Evolutionary conservation across 1,139 yeast genomes (phyloP).

Genomic region (Saccharomyces hybrid): DNA sequence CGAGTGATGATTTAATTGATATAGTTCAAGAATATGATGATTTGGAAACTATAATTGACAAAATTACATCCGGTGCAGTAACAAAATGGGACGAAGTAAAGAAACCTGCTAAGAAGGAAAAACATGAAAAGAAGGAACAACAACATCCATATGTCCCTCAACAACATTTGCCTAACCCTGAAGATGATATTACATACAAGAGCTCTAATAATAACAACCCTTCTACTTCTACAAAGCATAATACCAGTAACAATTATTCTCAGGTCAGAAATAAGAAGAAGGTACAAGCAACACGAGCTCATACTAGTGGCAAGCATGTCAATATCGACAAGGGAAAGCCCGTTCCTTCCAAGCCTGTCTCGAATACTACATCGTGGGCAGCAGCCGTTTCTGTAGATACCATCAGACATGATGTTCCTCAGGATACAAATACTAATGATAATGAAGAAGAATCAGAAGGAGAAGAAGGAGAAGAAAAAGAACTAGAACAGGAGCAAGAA

Average conservation of each 20-base stretch:
- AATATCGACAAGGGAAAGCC: constrained; percentile 23
- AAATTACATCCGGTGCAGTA: constrained; percentile 74
- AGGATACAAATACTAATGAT: background rate
- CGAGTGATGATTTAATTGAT: constrained; percentile 69
- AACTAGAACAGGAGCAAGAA: constrained; percentile 1
- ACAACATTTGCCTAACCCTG: background rate
- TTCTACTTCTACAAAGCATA: constrained; percentile 21
- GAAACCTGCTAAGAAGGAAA: constrained; percentile 43
- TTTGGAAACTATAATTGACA: constrained; percentile 72
- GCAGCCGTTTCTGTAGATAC: constrained; percentile 7
- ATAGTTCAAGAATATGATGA: constrained; percentile 72
- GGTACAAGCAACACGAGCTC: constrained; percentile 24
- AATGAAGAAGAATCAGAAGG: background rate
- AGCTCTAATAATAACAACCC: constrained; percentile 2
- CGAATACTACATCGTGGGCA: constrained; percentile 9
- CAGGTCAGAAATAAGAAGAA: constrained; percentile 19
- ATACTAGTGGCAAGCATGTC: constrained; percentile 27
- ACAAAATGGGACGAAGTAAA: constrained; percentile 58
- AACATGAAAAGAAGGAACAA: constrained; percentile 30
- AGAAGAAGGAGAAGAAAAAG: constrained; percentile 2
- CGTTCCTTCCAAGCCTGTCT: constrained; percentile 11
- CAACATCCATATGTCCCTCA: constrained; percentile 10
- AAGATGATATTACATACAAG: background rate
- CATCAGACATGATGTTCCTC: background rate
- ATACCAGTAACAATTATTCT: constrained; percentile 21